phyloP scores from a whole-genome alignment of 2,329 filamentous ascomycete species.

The Colletotrichum tabaci region DNA sequence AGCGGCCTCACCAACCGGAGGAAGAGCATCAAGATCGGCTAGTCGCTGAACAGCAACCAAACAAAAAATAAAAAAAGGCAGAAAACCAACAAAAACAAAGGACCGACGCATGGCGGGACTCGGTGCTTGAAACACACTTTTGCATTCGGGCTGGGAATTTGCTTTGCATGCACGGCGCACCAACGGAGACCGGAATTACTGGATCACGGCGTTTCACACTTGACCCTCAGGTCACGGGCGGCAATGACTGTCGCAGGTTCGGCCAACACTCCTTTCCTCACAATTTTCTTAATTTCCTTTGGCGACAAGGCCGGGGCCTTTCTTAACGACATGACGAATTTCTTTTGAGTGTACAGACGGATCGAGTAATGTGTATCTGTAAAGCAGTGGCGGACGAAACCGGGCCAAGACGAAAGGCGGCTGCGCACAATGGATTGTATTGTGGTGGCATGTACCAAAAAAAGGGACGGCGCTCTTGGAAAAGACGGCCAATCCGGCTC shows the following conservation, averaged over 20 bases:
- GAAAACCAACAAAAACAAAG: conserved; percentile 20
- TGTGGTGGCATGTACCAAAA: conserved; percentile 38
- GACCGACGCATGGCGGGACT: conserved; percentile 12
- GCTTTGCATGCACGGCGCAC: conserved; percentile 41
- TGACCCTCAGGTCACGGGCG: conserved; percentile 25
- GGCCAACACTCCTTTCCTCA: conserved; percentile 28
- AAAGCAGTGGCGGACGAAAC: conserved; percentile 8
- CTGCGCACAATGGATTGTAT: conserved; percentile 24
- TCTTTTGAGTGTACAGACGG: conserved; percentile 34
- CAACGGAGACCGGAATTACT: conserved; percentile 26
- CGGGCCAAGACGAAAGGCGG: conserved; percentile 5
- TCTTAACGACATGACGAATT: conserved; percentile 36
- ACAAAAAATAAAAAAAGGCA: conserved; percentile 21
- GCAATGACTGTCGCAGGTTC: conserved; percentile 21
- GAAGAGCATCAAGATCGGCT: conserved; percentile 56
- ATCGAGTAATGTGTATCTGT: conserved; percentile 39
- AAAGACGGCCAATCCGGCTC: conserved; percentile 19
- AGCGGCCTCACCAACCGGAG: conserved; percentile 55
- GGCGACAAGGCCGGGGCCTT: background rate
- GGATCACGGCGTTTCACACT: conserved; percentile 37
- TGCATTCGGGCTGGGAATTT: conserved; percentile 37
- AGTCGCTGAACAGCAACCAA: conserved; percentile 20
- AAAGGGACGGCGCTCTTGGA: conserved; percentile 22
- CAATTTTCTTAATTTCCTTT: background rate
- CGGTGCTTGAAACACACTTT: conserved; percentile 26